A percentile compares a stretch with the other conserved stretches of the same genome.
phyloP scores from a whole-genome alignment of 2,329 filamentous ascomycete species.

The Aureobasidium sp. region DNA sequence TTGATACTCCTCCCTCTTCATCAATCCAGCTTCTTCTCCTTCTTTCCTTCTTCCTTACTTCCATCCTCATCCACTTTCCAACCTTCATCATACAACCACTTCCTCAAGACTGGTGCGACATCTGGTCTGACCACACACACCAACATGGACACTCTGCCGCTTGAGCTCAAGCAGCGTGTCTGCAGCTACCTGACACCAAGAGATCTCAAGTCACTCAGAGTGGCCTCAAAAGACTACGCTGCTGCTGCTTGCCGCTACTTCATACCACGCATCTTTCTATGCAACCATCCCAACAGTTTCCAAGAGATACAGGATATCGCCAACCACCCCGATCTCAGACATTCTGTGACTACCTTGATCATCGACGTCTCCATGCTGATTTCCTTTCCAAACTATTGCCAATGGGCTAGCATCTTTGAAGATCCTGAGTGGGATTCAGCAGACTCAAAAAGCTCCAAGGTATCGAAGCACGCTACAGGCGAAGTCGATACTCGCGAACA shows the following conservation, averaged over 20 bases:
- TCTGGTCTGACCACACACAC: neutral
- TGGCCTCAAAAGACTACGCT: neutral
- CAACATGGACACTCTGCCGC: neutral
- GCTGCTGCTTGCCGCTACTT: neutral
- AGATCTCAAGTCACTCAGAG: slow-evolving; percentile 6
- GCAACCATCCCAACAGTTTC: neutral
- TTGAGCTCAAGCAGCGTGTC: neutral
- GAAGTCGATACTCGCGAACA: neutral
- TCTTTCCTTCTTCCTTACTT: neutral
- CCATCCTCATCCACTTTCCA: neutral
- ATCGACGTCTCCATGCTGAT: neutral
- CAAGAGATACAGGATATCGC: neutral
- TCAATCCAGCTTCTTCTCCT: neutral
- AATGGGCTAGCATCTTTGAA: neutral
- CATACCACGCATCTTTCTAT: neutral
- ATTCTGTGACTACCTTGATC: neutral
- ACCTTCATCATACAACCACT: neutral
- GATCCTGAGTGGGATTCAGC: neutral
- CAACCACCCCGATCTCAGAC: neutral
- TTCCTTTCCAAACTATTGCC: neutral
- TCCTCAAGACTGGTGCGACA: neutral
- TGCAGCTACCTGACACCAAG: neutral
- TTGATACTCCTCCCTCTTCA: neutral
- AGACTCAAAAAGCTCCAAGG: neutral
- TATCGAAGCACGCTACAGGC: neutral